Percentiles rank a stretch among this genome's conserved stretches.
Evolutionary conservation across 306 rosid species (phyloP).

Genomic region (Pueraria montana): DNA sequence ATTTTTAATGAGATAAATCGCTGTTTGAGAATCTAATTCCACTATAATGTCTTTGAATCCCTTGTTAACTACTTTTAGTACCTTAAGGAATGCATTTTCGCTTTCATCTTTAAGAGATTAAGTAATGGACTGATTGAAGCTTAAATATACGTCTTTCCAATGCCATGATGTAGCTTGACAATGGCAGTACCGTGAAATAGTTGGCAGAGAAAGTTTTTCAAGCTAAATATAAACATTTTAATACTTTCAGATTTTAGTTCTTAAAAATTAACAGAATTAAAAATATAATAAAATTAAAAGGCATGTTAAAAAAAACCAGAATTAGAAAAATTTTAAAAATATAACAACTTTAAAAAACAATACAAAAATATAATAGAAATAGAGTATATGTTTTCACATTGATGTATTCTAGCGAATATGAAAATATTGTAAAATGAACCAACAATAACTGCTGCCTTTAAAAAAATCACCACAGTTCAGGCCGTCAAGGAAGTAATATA

Average conservation of each 20-base stretch:
- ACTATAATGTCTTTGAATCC: not conserved
- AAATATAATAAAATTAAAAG: not conserved
- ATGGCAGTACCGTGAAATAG: not conserved
- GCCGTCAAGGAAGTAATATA: not conserved
- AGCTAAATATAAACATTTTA: too few species aligned
- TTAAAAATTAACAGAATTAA: not conserved
- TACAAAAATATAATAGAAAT: not conserved
- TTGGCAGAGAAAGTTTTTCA: not conserved
- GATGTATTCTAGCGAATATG: not conserved
- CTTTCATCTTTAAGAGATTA: too few species aligned
- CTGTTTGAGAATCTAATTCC: too few species aligned
- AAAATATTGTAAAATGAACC: constrained; percentile 29
- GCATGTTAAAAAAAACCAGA: not conserved
- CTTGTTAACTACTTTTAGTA: too few species aligned
- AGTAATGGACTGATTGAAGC: too few species aligned
- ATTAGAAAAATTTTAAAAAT: not conserved
- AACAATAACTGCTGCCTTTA: not conserved
- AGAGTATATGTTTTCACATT: not conserved
- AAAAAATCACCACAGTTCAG: not conserved
- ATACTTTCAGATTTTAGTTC: not conserved
- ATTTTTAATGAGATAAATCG: too few species aligned
- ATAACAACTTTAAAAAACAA: not conserved
- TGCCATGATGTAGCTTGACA: too few species aligned
- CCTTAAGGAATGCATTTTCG: too few species aligned
- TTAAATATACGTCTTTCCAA: too few species aligned